Percentiles rank a stretch among this genome's conserved stretches.
These are phyloP conservation scores for Fusarium pseudograminearum DNA, from an alignment of 2,329 filamentous ascomycete genomes.

Conservation along the genomic window DNA sequence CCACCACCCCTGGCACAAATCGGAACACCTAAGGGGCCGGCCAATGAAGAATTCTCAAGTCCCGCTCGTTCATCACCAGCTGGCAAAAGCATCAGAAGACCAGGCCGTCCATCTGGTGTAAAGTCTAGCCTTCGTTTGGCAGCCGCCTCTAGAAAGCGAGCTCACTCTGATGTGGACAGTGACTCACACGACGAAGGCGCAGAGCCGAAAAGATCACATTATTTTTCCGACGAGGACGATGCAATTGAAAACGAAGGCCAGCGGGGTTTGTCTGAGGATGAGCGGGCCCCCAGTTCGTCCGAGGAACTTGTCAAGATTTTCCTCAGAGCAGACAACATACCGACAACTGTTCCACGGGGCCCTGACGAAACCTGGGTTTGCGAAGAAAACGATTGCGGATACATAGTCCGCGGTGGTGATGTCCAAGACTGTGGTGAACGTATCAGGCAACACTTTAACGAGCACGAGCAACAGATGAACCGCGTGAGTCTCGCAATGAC, in stretches of 20 bases:
- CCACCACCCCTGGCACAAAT: slow-evolving; percentile 5
- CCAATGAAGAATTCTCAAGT: slow-evolving; percentile 36
- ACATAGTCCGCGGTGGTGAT: slow-evolving; percentile 73
- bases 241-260: slow-evolving; percentile 49
- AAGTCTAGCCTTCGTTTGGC: slow-evolving; percentile 59
- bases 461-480: slow-evolving; percentile 68
- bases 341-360: slow-evolving; percentile 63
- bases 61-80: slow-evolving; percentile 39
- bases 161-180: slow-evolving; percentile 54
- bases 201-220: slow-evolving; percentile 53
- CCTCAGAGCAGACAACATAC: slow-evolving; percentile 63
- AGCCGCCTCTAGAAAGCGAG: slow-evolving; percentile 59
- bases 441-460: slow-evolving; percentile 70
- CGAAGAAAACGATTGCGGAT: slow-evolving; percentile 71
- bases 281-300: slow-evolving; percentile 20
- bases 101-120: slow-evolving; percentile 57
- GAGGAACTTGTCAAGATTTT: slow-evolving; percentile 57
- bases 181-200: slow-evolving; percentile 55
- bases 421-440: slow-evolving; percentile 65
- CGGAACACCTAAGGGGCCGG: not conserved
- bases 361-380: slow-evolving; percentile 76
- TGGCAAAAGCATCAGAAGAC: slow-evolving; percentile 53
- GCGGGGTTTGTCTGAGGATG: slow-evolving; percentile 39
- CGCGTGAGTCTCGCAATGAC: slow-evolving; percentile 66
- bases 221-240: slow-evolving; percentile 50